Base-by-base conservation (phyloP, 768 basidiomycete species). In the Termitomyces sp. region DNA sequence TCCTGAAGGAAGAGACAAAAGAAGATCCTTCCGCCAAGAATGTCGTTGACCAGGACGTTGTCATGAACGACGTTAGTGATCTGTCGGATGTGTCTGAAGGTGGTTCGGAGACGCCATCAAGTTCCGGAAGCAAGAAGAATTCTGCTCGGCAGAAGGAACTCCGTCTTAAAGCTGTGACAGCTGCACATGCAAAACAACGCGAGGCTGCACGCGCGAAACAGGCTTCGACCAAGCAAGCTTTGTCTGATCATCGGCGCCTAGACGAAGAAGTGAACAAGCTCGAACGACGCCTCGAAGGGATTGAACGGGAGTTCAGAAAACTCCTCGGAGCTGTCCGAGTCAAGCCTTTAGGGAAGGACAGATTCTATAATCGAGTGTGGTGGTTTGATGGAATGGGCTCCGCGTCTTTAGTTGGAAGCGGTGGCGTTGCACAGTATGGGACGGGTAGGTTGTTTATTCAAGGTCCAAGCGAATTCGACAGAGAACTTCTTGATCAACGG, bases 301-400 rank as follows among this genome's bases (percentile, higher is more conserved):
- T 96, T 62, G 95, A 98, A 69, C 88, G 93, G 48, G 96, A 98
- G 62, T 99, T 98, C 76, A 81, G 97, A 63, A 89, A 95, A 70
- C 80, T 93, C 51, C 78, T 93, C 44, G 91, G 93, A 57, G 85
- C 88, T 6, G 82, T 95, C 51, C 82, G 97, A 55, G 87, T 92
- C 23, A 90, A 93, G 67, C 93, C 95, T 1, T 68, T 98, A 53
- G 97, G 97, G 14, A 82, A 83, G 62, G 97, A 99, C 70, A 82
- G 97, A 55, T 99, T 98, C 73, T 90, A 91, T 68, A 96, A 97
- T 70, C 86, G 92, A 35, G 79, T 97, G 60, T 99, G 96, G 96
- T 99, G 96, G 96, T 93, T 98, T 69, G 96, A 99, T 72, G 96
- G 96, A 10, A 83, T 95, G 80, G 96, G 96, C 7, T 86, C 88